Conservation (phyloP, 1,284 basidiomycete species). For the Agroathelia rolfsii region DNA sequence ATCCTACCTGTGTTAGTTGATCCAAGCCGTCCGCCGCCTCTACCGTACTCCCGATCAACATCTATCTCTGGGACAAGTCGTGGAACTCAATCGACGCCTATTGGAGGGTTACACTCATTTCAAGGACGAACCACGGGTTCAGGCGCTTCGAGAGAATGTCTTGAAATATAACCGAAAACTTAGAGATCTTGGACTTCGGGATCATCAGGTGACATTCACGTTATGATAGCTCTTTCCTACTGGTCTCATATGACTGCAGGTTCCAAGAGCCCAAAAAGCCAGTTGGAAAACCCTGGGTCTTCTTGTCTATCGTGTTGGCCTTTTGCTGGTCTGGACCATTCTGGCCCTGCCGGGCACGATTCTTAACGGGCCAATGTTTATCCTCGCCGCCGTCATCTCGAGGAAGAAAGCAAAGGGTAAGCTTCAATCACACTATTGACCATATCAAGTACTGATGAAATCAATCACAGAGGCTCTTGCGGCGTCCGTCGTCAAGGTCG, state of each 20-base stretch:
- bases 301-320: constrained; percentile 74
- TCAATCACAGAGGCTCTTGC: constrained; percentile 78
- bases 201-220: constrained; percentile 75
- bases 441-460: constrained; percentile 3
- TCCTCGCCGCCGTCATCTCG: constrained; percentile 85
- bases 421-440: constrained; percentile 10
- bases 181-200: constrained; percentile 89
- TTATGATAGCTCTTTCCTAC: constrained; percentile 3
- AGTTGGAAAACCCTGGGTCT: constrained; percentile 86
- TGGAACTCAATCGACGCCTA: constrained; percentile 92
- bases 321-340: constrained; percentile 79
- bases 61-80: constrained; percentile 90
- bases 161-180: constrained; percentile 89
- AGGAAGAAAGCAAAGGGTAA: constrained; percentile 85
- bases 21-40: constrained; percentile 90
- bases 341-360: constrained; percentile 93
- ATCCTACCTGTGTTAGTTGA: no score
- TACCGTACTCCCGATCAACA: constrained; percentile 95
- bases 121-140: constrained; percentile 88
- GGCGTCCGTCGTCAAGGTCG: constrained; percentile 92
- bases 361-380: constrained; percentile 91
- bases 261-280: constrained; percentile 73
- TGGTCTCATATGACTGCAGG: constrained; percentile 30
- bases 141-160: constrained; percentile 78
- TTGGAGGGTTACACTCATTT: constrained; percentile 91